Evolutionary conservation across 768 basidiomycete genomes (phyloP), one percentile per base, ranked within the genome.

Genomic region (Gautieria morchelliformis): DNA sequence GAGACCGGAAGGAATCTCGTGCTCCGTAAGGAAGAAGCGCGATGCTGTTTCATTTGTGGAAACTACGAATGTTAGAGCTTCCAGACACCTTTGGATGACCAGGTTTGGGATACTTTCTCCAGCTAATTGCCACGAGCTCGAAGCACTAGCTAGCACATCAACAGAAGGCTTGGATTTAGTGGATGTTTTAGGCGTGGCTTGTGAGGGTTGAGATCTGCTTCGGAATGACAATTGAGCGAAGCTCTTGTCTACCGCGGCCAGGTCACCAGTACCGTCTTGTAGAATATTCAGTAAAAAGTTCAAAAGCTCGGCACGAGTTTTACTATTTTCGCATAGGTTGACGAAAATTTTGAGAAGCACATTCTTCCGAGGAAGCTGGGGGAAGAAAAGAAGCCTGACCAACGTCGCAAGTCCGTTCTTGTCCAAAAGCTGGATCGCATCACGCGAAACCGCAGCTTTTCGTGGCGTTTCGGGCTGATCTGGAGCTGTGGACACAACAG

Each of bases 21-120:
- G 93, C 69, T 99, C 96, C 1, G 85, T 89, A 59, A 99, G 77
- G 82, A 99, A 98, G 78, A 94, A 98, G 17, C 91, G 71, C 0
- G 93, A 87, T 1, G 90, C 89, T 17, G 80, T 69, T 59, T 92
- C 87, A 67, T 96, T 98, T 22, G 83, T 77, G 57, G 76, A 80
- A 68, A 96, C 93, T 62, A 98, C 91, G 67, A 82, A 90, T 0
- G 83, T 83, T 64, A 99, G 74, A 2, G 89, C 89, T 66, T 99
- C 96, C 15, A 99, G 78, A 63, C 92, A 95, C 30, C 95, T 85
- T 67, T 97, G 93, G 14, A 92, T 92, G 55, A 97, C 86, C 44
- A 99, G 76, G 63, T 96, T 89, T 1, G 96, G 95, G 5, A 93
- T 84, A 32, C 85, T 81, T 63, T 97, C 94, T 35, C 82, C 81